Conservation (phyloP, 2,329 filamentous ascomycete species). For the Huntiella moniliformis region DNA sequence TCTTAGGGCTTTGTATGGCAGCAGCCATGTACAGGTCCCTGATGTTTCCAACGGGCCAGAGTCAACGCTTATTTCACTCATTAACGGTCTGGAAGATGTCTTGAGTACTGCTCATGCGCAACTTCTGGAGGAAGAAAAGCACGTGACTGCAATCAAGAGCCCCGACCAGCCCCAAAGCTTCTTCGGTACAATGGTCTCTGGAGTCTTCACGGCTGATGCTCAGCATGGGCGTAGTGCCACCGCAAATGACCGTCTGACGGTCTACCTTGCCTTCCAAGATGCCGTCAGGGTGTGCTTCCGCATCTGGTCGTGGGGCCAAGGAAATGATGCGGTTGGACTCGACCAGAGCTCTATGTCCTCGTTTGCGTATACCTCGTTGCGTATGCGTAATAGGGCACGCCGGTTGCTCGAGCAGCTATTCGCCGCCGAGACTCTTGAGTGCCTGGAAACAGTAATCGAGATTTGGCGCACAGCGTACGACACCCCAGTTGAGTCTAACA, state of each 20-base stretch:
- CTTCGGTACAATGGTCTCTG: conserved; percentile 86
- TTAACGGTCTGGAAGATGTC: conserved; percentile 86
- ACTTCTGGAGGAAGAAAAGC: conserved; percentile 56
- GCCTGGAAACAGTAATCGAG: conserved; percentile 74
- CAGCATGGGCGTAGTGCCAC: conserved; percentile 61
- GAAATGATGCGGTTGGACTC: conserved; percentile 35
- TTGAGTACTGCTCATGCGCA: conserved; percentile 74
- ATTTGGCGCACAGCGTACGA: conserved; percentile 46
- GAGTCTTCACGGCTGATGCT: conserved; percentile 65
- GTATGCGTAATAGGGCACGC: conserved; percentile 76
- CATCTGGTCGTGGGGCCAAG: conserved; percentile 87
- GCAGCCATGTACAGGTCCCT: conserved; percentile 16
- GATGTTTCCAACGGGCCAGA: conserved; percentile 29
- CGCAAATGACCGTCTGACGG: conserved; percentile 85
- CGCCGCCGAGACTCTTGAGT: conserved; percentile 78
- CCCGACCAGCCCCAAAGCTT: conserved; percentile 73
- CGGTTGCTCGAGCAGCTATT: conserved; percentile 85
- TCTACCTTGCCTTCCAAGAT: conserved; percentile 91
- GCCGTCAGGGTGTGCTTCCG: conserved; percentile 78
- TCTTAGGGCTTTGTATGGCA: conserved; percentile 44
- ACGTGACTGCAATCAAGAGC: conserved; percentile 48
- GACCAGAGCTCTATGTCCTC: conserved; percentile 57
- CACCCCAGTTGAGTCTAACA: conserved; percentile 15
- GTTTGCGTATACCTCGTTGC: conserved; percentile 75
- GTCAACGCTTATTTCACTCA: conserved; percentile 58